These are phyloP conservation scores for Trichoderma afroharzianum DNA, from an alignment of 2,329 filamentous ascomycete species.

Conservation along the genomic window DNA sequence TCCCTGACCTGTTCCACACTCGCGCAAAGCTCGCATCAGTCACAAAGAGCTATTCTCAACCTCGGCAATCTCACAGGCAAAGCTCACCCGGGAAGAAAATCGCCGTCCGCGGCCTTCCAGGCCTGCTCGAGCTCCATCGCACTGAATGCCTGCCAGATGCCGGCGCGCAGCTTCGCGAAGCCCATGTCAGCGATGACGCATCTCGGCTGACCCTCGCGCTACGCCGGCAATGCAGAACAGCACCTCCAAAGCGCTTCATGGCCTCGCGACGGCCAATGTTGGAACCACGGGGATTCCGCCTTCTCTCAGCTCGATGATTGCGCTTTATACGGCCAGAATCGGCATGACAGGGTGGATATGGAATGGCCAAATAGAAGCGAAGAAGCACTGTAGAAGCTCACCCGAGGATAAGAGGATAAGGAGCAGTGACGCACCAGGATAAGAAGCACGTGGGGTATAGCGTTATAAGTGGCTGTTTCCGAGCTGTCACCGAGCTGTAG, in stretches of 20 bases:
- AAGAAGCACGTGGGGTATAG: background rate
- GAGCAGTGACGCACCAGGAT: constrained; percentile 12
- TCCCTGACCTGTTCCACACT: constrained; percentile 65
- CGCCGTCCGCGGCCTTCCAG: constrained; percentile 47
- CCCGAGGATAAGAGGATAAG: background rate
- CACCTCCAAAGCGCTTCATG: constrained; percentile 32
- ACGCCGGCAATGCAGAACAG: constrained; percentile 29
- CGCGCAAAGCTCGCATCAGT: background rate
- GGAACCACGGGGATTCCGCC: background rate
- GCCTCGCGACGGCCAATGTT: constrained; percentile 26
- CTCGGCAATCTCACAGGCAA: constrained; percentile 11
- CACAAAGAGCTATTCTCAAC: background rate
- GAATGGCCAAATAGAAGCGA: background rate
- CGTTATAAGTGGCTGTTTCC: background rate
- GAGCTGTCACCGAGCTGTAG: background rate
- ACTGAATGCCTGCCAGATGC: constrained; percentile 20
- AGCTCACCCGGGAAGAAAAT: constrained; percentile 56
- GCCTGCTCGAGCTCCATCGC: constrained; percentile 31
- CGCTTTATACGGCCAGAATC: constrained; percentile 14
- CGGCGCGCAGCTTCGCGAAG: constrained; percentile 14
- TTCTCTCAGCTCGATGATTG: constrained; percentile 5
- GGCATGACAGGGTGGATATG: background rate
- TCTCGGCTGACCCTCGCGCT: constrained; percentile 20
- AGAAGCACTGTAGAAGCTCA: background rate
- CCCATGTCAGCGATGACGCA: constrained; percentile 5